A percentile compares a stretch with the other conserved stretches of the same genome.
These are phyloP conservation scores for Citrullus amarus DNA, from an alignment of 306 rosid genomes.

Conservation along the genomic window DNA sequence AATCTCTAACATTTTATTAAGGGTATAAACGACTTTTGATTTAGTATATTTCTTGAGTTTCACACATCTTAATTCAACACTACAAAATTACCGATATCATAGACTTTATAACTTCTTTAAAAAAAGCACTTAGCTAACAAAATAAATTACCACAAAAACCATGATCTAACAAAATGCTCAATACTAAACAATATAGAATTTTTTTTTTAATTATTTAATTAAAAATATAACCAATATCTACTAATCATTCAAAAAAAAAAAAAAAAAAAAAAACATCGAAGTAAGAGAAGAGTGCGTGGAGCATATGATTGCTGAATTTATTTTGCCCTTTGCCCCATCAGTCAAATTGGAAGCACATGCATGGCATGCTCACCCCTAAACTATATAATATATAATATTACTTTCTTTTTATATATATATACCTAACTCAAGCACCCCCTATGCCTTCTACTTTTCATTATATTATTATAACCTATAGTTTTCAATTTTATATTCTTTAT, in stretches of 20 bases:
- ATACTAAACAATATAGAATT: too few species aligned
- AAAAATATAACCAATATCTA: neutral
- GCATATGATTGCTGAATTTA: conserved; percentile 1
- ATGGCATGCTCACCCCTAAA: conserved; percentile 1
- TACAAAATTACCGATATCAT: too few species aligned
- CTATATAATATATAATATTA: neutral
- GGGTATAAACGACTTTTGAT: too few species aligned
- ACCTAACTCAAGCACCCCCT: conserved; percentile 1
- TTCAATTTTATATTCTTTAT: neutral
- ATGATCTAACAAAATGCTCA: too few species aligned
- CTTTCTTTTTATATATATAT: neutral
- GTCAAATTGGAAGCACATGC: conserved; percentile 7
- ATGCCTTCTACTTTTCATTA: neutral
- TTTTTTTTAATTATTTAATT: too few species aligned
- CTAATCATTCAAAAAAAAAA: neutral
- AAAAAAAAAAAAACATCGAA: neutral
- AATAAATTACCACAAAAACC: too few species aligned
- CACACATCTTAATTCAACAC: too few species aligned
- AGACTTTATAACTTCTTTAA: too few species aligned
- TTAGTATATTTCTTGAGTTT: too few species aligned
- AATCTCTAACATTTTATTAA: too few species aligned
- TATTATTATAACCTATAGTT: neutral
- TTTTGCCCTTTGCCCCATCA: neutral
- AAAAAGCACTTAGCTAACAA: too few species aligned
- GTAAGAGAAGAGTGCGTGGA: conserved; percentile 2